Base-by-base conservation (phyloP, 1,284 basidiomycete genomes). In the Neonothopanus nambi region DNA sequence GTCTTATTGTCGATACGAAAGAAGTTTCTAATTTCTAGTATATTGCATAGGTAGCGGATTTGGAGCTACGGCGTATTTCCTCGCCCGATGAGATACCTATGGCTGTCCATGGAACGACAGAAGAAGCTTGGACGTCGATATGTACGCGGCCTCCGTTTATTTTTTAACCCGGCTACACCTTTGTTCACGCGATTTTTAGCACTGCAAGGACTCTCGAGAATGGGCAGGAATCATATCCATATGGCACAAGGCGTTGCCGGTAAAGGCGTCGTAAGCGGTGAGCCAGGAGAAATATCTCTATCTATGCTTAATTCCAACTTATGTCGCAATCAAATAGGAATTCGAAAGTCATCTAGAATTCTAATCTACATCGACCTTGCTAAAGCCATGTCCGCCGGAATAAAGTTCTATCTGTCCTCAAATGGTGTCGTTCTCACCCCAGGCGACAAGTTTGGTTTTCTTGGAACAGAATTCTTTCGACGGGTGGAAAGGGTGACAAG, bases 221-320 rank as follows among this genome's bases (percentile, higher is more conserved):
- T 89, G 87, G 70, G 64, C 15, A 75, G 89, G 11, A 87, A 86
- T 54, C 86, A 91, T 61, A 83, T 91, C 48, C 88, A 91, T 62
- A 74, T 89, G 20, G 88, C 88, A 0, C 78, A 82, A 61, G 78
- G 82, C 38, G 69, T 80, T 5, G 26, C 38, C 12, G 64, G 69
- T 15, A 71, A 74, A 1, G 75, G 75, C 2, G 52, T 89, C 45
- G 76, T 84, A 51, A 87, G 84, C 57, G 85, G 85, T 85, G 55
- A 26, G 75, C 63, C 9, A 37, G 15, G n/a, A 15, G 15, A 4
- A 4, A 1, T 37, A 35, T 17, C 8, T 35, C 9, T 9, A 20
- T 8, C 8, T n/a, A n/a, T n/a, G n/a, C n/a, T 18, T 12, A 3
- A 6, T 26, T 7, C 1, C 18, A 26, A 35, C 24, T 48, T 2